These are phyloP conservation scores for Leishmania gerbilli DNA, from an alignment of 208 protist species.

Conservation along the genomic window DNA sequence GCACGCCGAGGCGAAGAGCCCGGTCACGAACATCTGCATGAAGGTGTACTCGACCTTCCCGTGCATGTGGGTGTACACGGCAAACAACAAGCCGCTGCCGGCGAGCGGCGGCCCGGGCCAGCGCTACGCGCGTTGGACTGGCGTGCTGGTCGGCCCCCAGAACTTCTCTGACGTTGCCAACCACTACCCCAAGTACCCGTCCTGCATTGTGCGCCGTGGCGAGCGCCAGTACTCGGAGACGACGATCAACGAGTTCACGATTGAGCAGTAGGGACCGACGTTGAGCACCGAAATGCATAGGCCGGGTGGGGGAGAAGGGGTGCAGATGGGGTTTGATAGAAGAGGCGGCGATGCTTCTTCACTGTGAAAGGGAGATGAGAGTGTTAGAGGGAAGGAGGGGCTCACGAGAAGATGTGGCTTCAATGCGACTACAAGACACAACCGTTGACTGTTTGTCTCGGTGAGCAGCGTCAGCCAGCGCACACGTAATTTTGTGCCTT, in stretches of 20 bases:
- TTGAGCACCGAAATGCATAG: neutral
- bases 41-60: slow-evolving; percentile 65
- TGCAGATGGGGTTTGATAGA: no score
- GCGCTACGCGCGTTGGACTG: slow-evolving; percentile 47
- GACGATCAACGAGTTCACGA: slow-evolving; percentile 61
- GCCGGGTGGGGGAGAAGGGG: neutral
- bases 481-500: no score
- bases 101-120: slow-evolving; percentile 45
- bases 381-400: no score
- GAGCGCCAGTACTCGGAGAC: slow-evolving; percentile 42
- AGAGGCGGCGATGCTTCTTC: no score
- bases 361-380: no score
- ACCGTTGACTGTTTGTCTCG: no score
- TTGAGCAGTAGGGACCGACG: slow-evolving; percentile 12
- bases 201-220: slow-evolving; percentile 39
- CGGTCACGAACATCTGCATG: slow-evolving; percentile 55
- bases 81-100: slow-evolving; percentile 53
- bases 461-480: no score
- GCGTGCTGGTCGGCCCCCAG: slow-evolving; percentile 55
- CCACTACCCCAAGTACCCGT: slow-evolving; percentile 38
- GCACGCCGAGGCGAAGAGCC: slow-evolving; percentile 52
- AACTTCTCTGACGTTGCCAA: slow-evolving; percentile 50
- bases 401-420: no score
- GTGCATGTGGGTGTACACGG: slow-evolving; percentile 70
- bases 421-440: no score